Conservation (phyloP, 257 asterid genomes). For the Ballota nigra region DNA sequence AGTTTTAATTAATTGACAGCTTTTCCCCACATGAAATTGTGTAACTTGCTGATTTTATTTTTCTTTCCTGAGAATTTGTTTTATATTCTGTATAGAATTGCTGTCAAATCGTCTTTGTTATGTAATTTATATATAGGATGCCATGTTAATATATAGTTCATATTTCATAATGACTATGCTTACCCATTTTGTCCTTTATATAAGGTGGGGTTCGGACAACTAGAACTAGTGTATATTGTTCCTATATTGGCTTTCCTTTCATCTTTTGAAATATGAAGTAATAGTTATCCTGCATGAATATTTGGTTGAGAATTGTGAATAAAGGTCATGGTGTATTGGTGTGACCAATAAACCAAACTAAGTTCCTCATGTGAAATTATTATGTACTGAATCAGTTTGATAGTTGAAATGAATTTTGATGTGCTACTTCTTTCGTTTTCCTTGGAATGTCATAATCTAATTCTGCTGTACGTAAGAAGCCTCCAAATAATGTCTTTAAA, state of each 20-base stretch:
- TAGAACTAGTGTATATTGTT: not conserved
- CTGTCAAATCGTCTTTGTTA: not conserved
- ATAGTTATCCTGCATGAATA: not conserved
- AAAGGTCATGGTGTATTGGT: not conserved
- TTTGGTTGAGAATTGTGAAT: slow-evolving; percentile 1
- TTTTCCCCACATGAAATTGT: not conserved
- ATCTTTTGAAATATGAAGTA: not conserved
- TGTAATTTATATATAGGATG: not conserved
- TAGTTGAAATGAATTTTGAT: not conserved
- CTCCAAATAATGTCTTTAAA: not conserved
- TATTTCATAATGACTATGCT: not conserved
- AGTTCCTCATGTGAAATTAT: not conserved
- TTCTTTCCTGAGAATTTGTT: not conserved
- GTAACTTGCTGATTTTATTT: not conserved
- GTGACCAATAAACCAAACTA: not conserved
- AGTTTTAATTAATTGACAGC: slow-evolving; percentile 32
- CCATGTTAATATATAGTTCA: not conserved
- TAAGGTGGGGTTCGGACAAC: not conserved
- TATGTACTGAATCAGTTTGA: not conserved
- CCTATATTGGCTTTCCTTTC: not conserved
- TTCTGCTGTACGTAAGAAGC: not conserved
- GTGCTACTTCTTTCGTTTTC: not conserved
- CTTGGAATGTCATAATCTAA: not conserved
- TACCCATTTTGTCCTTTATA: not conserved
- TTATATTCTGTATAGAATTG: not conserved